A percentile compares a stretch with the other conserved stretches of the same genome.
phyloP scores from a whole-genome alignment of 2,329 filamentous ascomycete genomes.

The Didymella arachidicola region DNA sequence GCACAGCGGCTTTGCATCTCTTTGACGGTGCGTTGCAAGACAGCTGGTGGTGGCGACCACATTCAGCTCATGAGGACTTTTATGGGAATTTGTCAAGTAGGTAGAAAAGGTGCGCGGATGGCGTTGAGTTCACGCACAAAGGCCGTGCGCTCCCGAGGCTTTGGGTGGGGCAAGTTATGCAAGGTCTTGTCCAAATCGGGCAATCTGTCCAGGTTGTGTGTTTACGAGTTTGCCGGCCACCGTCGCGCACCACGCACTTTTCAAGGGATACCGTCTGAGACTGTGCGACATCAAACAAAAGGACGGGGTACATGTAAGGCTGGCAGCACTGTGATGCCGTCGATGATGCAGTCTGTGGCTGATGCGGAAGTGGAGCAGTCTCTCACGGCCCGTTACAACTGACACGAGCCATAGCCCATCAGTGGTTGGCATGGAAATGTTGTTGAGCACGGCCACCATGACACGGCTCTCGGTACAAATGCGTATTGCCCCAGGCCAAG shows the following conservation, averaged over 20 bases:
- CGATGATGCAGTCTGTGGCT: conserved; percentile 27
- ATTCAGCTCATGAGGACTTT: conserved; percentile 2
- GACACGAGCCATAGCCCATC: not conserved
- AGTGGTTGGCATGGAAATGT: conserved; percentile 33
- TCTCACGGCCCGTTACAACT: conserved; percentile 30
- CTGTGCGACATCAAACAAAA: conserved; percentile 21
- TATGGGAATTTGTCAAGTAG: conserved; percentile 16
- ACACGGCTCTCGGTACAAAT: conserved; percentile 16
- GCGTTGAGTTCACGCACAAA: conserved; percentile 19
- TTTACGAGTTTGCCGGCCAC: conserved; percentile 8
- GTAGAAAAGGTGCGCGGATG: conserved; percentile 6
- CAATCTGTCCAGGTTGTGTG: conserved; percentile 2
- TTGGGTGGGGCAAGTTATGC: conserved; percentile 15
- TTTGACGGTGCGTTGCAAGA: conserved; percentile 5
- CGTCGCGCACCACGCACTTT: conserved; percentile 6
- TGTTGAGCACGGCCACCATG: conserved; percentile 31
- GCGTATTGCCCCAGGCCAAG: conserved; percentile 26
- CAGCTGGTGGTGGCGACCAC: conserved; percentile 13
- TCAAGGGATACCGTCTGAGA: conserved; percentile 26
- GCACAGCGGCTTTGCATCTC: not conserved
- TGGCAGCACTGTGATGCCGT: conserved; percentile 24
- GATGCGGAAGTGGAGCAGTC: conserved; percentile 24
- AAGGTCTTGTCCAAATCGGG: conserved; percentile 16
- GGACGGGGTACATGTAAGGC: conserved; percentile 25
- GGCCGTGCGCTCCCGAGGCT: conserved; percentile 17